Evolutionary conservation across 2,329 filamentous ascomycete species (phyloP).

Genomic region (Ophioceras dolichostomum): DNA sequence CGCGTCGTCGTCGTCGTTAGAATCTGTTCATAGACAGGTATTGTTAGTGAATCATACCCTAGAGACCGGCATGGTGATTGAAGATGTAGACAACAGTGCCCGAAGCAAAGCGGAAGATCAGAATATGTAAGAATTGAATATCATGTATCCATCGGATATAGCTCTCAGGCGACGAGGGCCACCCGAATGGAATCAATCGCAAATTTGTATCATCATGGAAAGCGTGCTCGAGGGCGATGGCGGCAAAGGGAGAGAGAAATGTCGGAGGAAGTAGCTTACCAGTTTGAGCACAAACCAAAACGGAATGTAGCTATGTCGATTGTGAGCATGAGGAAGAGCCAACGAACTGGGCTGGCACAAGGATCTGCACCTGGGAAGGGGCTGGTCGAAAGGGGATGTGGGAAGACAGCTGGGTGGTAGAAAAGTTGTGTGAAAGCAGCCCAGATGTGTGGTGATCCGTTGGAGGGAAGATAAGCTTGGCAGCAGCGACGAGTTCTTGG

Average conservation of each 20-base stretch:
- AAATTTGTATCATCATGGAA: slow-evolving; percentile 81
- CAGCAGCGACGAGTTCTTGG: too few species aligned
- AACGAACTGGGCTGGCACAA: too few species aligned
- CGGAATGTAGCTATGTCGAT: too few species aligned
- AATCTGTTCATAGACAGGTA: too few species aligned
- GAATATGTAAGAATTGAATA: slow-evolving; percentile 94
- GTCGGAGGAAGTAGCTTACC: not conserved
- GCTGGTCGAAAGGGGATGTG: not conserved
- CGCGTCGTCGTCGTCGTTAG: too few species aligned
- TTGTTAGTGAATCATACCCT: too few species aligned
- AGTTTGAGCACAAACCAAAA: too few species aligned
- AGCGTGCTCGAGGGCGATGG: too few species aligned
- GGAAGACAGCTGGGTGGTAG: not conserved
- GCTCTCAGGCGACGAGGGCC: slow-evolving; percentile 70
- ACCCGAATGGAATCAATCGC: slow-evolving; percentile 72
- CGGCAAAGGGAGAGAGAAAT: not conserved
- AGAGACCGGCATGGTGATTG: too few species aligned
- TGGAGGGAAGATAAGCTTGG: too few species aligned
- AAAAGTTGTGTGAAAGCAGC: not conserved
- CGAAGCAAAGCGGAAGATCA: slow-evolving; percentile 33
- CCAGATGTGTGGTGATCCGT: too few species aligned
- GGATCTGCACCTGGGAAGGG: too few species aligned
- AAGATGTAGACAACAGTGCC: slow-evolving; percentile 6
- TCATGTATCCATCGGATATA: slow-evolving; percentile 62
- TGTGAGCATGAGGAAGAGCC: not conserved